Conservation (phyloP, 1,284 basidiomycete species). For the Rugosomyces carneus region DNA sequence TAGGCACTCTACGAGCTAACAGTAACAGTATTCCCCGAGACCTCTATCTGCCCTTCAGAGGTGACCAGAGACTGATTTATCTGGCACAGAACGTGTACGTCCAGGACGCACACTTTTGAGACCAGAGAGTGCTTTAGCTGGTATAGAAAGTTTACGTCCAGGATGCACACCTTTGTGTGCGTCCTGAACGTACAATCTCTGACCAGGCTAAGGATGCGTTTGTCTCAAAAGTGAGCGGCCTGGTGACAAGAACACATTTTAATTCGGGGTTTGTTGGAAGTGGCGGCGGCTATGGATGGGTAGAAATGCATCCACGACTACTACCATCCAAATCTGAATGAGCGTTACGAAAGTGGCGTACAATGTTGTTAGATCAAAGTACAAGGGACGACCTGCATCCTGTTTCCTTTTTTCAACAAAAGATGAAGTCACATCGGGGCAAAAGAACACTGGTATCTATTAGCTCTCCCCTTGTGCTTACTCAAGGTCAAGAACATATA, state of each 20-base stretch:
- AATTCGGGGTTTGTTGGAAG: slow-evolving; percentile 12
- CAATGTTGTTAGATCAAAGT: slow-evolving; percentile 10
- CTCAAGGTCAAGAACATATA: background rate
- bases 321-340: slow-evolving; percentile 15
- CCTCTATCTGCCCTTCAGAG: too few species aligned
- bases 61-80: too few species aligned
- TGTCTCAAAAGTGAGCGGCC: too few species aligned
- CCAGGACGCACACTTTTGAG: too few species aligned
- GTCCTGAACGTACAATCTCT: too few species aligned
- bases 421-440: slow-evolving; percentile 12
- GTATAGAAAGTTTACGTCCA: too few species aligned
- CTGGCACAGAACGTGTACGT: too few species aligned
- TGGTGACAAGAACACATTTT: slow-evolving; percentile 16
- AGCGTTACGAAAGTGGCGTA: slow-evolving; percentile 17
- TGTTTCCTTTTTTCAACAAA: slow-evolving; percentile 3
- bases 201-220: too few species aligned
- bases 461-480: background rate
- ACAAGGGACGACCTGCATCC: slow-evolving; percentile 11
- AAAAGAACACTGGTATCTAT: slow-evolving; percentile 9
- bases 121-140: too few species aligned
- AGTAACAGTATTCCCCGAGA: too few species aligned
- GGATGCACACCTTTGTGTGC: too few species aligned
- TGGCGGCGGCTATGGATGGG: slow-evolving; percentile 10
- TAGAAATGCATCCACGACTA: slow-evolving; percentile 18
- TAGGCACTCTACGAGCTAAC: too few species aligned